Evolutionary conservation across 2,329 filamentous ascomycete species (phyloP).

Genomic region (Cladosporium sp.): DNA sequence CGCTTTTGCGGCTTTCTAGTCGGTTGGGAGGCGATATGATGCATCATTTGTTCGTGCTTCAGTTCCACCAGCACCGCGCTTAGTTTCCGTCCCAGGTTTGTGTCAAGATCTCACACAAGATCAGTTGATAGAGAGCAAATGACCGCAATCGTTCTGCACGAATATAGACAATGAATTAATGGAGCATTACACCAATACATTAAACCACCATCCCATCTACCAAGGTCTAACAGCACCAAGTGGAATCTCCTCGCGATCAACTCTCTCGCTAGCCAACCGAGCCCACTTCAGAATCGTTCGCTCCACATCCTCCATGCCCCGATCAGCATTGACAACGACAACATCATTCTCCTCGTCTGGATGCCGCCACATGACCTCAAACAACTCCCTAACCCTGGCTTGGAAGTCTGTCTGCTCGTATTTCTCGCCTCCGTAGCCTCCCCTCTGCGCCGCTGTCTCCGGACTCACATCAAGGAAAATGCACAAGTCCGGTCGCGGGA

Average conservation of each 20-base stretch:
- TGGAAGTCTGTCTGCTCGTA: constrained; percentile 89
- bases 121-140: background rate
- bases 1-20: background rate
- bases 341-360: constrained; percentile 55
- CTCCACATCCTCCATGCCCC: constrained; percentile 53
- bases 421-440: constrained; percentile 85
- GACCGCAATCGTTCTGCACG: background rate
- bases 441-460: constrained; percentile 68
- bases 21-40: background rate
- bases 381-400: constrained; percentile 71
- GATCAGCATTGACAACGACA: constrained; percentile 56
- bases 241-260: constrained; percentile 20
- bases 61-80: background rate
- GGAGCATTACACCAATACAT: background rate
- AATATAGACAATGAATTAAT: background rate
- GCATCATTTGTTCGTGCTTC: background rate
- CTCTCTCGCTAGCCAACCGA: constrained; percentile 19
- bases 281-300: constrained; percentile 33
- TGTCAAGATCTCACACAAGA: background rate
- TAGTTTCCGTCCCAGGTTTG: background rate
- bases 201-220: background rate
- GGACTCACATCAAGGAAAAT: constrained; percentile 83
- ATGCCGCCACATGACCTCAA: constrained; percentile 52
- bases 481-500: constrained; percentile 84
- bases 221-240: constrained; percentile 17